Conservation (phyloP, 768 basidiomycete species). For the Tulasnella sp. region DNA sequence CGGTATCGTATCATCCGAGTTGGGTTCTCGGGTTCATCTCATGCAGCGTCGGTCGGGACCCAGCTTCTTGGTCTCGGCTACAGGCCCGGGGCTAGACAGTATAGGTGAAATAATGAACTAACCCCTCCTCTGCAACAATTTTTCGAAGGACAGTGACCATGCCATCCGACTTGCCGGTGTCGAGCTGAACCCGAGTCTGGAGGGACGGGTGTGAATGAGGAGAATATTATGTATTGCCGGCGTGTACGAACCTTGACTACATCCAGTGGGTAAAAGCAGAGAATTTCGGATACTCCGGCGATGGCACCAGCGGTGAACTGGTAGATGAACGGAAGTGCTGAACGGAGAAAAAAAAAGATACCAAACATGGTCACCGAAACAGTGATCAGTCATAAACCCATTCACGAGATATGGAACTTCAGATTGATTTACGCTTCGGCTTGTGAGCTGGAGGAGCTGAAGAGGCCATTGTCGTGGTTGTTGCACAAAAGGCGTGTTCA, state of each 20-base stretch:
- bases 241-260: constrained; percentile 53
- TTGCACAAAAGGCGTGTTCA: constrained; percentile 5
- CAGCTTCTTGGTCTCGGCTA: not conserved
- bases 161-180: constrained; percentile 78
- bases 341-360: not conserved
- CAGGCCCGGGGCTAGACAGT: constrained; percentile 15
- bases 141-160: constrained; percentile 80
- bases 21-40: not conserved
- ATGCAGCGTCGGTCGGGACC: not conserved
- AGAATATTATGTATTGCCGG: constrained; percentile 60
- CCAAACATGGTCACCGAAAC: not conserved
- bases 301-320: constrained; percentile 96
- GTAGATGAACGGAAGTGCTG: constrained; percentile 82
- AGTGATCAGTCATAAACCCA: not conserved
- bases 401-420: not conserved
- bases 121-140: constrained; percentile 94
- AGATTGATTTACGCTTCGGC: constrained; percentile 13
- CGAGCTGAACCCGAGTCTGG: constrained; percentile 96
- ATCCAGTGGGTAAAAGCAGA: constrained; percentile 89
- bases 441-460: constrained; percentile 19
- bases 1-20: constrained; percentile 4
- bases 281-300: constrained; percentile 70
- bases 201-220: not conserved
- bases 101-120: constrained; percentile 41
- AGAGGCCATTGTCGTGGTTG: constrained; percentile 14